phyloP scores from a whole-genome alignment of 2,329 filamentous ascomycete genomes.

The Colletotrichum tabaci region DNA sequence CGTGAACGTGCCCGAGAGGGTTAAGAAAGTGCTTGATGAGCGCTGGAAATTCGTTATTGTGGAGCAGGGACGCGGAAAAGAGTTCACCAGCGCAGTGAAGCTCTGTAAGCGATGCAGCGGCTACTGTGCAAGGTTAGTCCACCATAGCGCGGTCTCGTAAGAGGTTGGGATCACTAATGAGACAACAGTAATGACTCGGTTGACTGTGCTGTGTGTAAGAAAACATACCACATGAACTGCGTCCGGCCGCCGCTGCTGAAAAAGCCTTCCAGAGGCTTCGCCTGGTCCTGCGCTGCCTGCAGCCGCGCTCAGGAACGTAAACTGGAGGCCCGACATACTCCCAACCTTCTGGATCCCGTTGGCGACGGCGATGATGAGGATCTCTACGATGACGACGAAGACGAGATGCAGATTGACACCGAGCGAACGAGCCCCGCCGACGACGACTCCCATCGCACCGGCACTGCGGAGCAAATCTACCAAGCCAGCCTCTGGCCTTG shows the following conservation, averaged over 20 bases:
- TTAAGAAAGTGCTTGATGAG: constrained; percentile 96
- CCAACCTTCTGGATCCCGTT: constrained; percentile 78
- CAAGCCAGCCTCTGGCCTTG: constrained; percentile 97
- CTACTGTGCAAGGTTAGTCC: constrained; percentile 88
- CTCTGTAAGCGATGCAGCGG: constrained; percentile 92
- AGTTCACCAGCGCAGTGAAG: constrained; percentile 96
- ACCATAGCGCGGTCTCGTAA: constrained; percentile 33
- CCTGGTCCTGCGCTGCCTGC: constrained; percentile 97
- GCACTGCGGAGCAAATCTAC: constrained; percentile 89
- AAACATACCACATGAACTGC: constrained; percentile 99
- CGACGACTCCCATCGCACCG: constrained; percentile 67
- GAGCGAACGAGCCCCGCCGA: constrained; percentile 75
- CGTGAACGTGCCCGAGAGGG: constrained; percentile 94
- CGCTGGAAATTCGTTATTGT: constrained; percentile 97
- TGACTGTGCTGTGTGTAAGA: constrained; percentile 93
- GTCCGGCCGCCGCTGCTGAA: constrained; percentile 92
- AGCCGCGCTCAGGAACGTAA: constrained; percentile 96
- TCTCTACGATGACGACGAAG: constrained; percentile 78
- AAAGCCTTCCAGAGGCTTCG: constrained; percentile 97
- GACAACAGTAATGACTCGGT: constrained; percentile 86
- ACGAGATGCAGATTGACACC: constrained; percentile 71
- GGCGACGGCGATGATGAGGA: constrained; percentile 78
- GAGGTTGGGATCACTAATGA: constrained; percentile 29
- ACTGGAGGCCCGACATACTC: constrained; percentile 90
- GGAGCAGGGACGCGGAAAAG: constrained; percentile 93